phyloP scores from a whole-genome alignment of 2,329 filamentous ascomycete genomes.

The Cladosporium sp. region DNA sequence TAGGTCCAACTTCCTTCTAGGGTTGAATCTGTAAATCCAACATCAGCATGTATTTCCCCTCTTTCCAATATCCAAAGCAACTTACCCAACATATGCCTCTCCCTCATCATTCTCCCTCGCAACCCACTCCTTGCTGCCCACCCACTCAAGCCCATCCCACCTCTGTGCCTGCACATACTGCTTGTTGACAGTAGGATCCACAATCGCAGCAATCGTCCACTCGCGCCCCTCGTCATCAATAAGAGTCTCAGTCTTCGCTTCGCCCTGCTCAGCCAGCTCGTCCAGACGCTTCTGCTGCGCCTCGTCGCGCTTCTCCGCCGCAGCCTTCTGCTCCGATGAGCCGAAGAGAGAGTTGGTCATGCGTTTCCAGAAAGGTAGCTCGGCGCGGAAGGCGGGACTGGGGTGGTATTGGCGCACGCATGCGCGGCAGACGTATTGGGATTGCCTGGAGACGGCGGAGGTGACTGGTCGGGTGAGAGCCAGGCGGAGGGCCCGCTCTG shows the following conservation, averaged over 20 bases:
- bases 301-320: slow-evolving; percentile 17
- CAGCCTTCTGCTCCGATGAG: slow-evolving; percentile 20
- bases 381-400: slow-evolving; percentile 18
- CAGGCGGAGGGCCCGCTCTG: slow-evolving; percentile 27
- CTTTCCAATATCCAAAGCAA: not conserved
- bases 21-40: slow-evolving; percentile 33
- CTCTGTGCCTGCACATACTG: slow-evolving; percentile 45
- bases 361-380: slow-evolving; percentile 23
- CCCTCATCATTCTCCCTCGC: slow-evolving; percentile 32
- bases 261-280: slow-evolving; percentile 5
- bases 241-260: slow-evolving; percentile 12
- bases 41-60: slow-evolving; percentile 5
- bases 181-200: slow-evolving; percentile 22
- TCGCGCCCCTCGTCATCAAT: slow-evolving; percentile 15
- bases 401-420: slow-evolving; percentile 28
- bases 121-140: slow-evolving; percentile 49
- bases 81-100: slow-evolving; percentile 34
- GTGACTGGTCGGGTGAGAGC: slow-evolving; percentile 13
- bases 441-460: slow-evolving; percentile 11
- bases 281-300: slow-evolving; percentile 15
- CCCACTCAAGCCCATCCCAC: slow-evolving; percentile 51
- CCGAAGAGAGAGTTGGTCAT: slow-evolving; percentile 25
- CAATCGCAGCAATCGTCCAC: slow-evolving; percentile 23
- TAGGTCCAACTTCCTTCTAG: slow-evolving; percentile 33
- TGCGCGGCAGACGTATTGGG: slow-evolving; percentile 25